Evolutionary conservation across 1,139 yeast genomes (phyloP).

Genomic region (Blastobotrys niveus): DNA sequence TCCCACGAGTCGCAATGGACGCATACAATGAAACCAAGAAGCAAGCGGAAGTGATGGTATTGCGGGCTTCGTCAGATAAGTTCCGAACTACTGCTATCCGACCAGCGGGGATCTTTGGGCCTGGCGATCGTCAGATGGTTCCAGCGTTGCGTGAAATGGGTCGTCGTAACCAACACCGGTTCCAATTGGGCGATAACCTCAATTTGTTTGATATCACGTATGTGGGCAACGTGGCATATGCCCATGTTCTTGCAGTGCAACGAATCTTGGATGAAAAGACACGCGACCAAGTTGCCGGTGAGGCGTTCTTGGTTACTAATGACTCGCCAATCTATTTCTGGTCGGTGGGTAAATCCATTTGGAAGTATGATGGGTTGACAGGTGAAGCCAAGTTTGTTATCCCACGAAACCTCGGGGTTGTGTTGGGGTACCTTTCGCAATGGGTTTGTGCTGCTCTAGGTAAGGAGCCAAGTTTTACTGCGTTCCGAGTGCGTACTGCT

Average conservation of each 20-base stretch:
- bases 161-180: conserved; percentile 76
- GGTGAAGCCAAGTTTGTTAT: conserved; percentile 63
- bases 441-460: conserved; percentile 60
- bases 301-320: conserved; percentile 84
- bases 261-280: conserved; percentile 48
- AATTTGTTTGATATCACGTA: conserved; percentile 95
- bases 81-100: conserved; percentile 83
- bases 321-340: conserved; percentile 95
- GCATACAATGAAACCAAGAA: conserved; percentile 96
- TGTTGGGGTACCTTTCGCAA: conserved; percentile 74
- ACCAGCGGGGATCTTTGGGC: conserved; percentile 98
- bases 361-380: conserved; percentile 87
- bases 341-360: conserved; percentile 93
- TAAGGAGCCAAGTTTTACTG: conserved; percentile 91
- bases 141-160: conserved; percentile 89
- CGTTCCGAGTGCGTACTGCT: conserved; percentile 86
- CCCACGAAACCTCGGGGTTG: conserved; percentile 65
- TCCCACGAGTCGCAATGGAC: conserved; percentile 89
- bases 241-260: conserved; percentile 88
- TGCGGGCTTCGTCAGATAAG: conserved; percentile 46
- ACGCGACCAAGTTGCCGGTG: conserved; percentile 58
- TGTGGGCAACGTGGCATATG: conserved; percentile 98
- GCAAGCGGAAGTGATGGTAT: conserved; percentile 76
- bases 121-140: conserved; percentile 94
- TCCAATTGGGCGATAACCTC: conserved; percentile 90